A percentile compares a stretch with the other conserved stretches of the same genome.
Conservation (phyloP, 805 yeast species). For the Saccharomycopsis amapae region DNA sequence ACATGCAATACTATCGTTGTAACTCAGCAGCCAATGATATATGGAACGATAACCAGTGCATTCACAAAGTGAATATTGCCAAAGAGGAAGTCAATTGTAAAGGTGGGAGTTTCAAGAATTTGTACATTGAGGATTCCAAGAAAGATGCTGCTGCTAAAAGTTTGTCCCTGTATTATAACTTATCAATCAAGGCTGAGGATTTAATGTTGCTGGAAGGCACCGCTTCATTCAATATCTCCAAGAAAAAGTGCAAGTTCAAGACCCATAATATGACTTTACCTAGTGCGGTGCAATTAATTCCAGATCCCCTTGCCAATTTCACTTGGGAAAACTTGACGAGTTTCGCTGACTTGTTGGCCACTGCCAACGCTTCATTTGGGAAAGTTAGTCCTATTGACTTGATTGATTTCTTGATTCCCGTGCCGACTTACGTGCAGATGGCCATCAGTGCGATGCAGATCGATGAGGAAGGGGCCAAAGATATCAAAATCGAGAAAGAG, state of each 20-base stretch:
- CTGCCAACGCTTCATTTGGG: conserved; percentile 6
- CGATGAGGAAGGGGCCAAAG: conserved; percentile 8
- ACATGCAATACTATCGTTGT: conserved; percentile 9
- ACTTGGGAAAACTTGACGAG: conserved; percentile 11
- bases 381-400: conserved; percentile 12
- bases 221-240: too few relatives aligned
- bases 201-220: background rate
- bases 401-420: conserved; percentile 14
- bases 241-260: conserved; percentile 2
- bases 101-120: background rate
- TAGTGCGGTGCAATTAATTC: conserved; percentile 9
- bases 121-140: conserved; percentile 8
- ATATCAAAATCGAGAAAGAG: conserved; percentile 5
- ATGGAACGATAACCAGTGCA: too few relatives aligned
- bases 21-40: too few relatives aligned
- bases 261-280: conserved; percentile 14
- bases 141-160: background rate
- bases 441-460: conserved; percentile 10
- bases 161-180: conserved; percentile 6
- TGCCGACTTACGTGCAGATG: conserved; percentile 2
- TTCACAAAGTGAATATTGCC: too few relatives aligned
- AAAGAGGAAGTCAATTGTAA: background rate
- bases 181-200: conserved; percentile 6
- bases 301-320: conserved; percentile 15
- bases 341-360: conserved; percentile 5